Conservation (phyloP, 306 rosid genomes). For the Acacia confusa region DNA sequence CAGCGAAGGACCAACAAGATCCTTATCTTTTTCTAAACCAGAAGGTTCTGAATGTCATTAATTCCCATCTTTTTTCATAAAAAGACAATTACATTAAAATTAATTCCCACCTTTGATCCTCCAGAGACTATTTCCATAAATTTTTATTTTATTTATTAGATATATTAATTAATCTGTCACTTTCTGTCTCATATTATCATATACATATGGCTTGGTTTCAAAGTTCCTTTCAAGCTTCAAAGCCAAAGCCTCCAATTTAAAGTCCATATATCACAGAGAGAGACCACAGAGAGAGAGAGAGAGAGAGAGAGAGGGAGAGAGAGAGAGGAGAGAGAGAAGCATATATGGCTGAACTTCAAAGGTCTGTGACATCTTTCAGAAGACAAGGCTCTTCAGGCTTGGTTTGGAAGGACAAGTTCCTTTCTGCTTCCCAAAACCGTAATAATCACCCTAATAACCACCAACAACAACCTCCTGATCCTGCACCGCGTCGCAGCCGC, state of each 20-base stretch:
- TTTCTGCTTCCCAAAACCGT: background rate
- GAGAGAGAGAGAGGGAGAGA: background rate
- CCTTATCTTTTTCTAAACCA: background rate
- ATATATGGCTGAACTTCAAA: conserved; percentile 43
- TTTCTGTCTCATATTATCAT: background rate
- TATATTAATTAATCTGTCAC: too few species aligned
- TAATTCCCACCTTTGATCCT: background rate
- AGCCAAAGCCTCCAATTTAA: background rate
- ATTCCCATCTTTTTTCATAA: background rate
- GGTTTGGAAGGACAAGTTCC: conserved; percentile 54
- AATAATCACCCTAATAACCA: background rate
- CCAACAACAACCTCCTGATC: background rate
- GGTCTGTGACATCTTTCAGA: conserved; percentile 55
- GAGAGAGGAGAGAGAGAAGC: background rate
- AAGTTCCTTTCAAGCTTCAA: background rate
- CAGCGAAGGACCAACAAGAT: background rate
- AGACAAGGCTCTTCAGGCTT: conserved; percentile 62
- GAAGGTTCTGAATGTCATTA: background rate
- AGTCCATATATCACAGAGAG: background rate
- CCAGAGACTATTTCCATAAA: background rate
- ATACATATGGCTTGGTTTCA: background rate
- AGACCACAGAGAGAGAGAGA: background rate
- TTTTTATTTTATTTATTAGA: too few species aligned
- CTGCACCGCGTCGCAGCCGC: background rate
- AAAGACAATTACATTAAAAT: too few species aligned